phyloP scores from a whole-genome alignment of 805 yeast species.

The Barnettozyma botsteinii region DNA sequence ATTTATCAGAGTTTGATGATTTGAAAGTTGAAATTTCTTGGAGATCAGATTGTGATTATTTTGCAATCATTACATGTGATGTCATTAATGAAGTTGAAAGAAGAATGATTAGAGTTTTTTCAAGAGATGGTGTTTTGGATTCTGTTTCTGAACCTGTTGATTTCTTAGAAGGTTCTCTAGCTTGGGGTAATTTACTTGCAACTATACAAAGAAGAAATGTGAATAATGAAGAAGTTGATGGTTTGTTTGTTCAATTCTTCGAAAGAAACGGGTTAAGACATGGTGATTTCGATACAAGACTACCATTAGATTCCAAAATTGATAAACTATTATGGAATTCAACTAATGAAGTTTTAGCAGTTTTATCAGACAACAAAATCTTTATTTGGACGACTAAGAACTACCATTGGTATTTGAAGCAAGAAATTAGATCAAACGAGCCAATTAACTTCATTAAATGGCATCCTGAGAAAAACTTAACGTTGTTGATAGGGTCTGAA shows the following conservation, averaged over 20 bases:
- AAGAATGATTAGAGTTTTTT: constrained; percentile 78
- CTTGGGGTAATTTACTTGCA: constrained; percentile 91
- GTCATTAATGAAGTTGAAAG: constrained; percentile 37
- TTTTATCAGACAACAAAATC: constrained; percentile 55
- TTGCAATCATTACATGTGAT: constrained; percentile 60
- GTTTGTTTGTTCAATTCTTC: constrained; percentile 60
- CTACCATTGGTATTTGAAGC: constrained; percentile 94
- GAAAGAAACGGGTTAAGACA: constrained; percentile 93
- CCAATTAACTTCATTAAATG: constrained; percentile 49
- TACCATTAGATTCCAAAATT: constrained; percentile 46
- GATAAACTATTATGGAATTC: constrained; percentile 68
- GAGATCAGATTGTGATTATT: constrained; percentile 93
- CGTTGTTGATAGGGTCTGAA: constrained; percentile 59
- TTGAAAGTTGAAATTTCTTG: constrained; percentile 57
- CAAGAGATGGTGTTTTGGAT: constrained; percentile 69
- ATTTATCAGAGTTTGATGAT: constrained; percentile 49
- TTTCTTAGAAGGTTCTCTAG: constrained; percentile 62
- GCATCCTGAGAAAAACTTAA: constrained; percentile 86
- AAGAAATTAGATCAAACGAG: constrained; percentile 44
- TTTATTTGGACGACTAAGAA: constrained; percentile 89
- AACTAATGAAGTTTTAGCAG: constrained; percentile 71
- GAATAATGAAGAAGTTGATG: constrained; percentile 40
- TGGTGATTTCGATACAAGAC: constrained; percentile 71
- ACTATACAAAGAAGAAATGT: constrained; percentile 58
- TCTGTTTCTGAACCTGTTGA: constrained; percentile 89